Base-by-base conservation (phyloP, 2,329 filamentous ascomycete genomes). In the Stemphylium lycopersici region DNA sequence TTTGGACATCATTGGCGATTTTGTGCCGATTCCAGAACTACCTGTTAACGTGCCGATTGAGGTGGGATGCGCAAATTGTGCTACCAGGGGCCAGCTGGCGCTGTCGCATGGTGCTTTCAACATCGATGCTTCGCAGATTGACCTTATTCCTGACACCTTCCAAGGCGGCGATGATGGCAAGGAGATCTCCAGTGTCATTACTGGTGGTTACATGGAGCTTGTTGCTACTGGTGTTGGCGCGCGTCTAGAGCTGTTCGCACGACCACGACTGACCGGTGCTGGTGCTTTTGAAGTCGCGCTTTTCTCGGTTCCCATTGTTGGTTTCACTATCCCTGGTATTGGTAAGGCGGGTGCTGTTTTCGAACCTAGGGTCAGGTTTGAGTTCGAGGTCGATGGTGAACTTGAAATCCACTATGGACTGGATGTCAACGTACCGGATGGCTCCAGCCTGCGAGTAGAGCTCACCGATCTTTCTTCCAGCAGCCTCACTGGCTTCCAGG, bases 31-130 rank as follows among this genome's bases (percentile, higher is more conserved):
- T 6, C 67, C 68, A 10, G 50, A 61, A 24, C 29, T 67, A 2
- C 70, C 71, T 1, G 37, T 72, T 29, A 16, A 16, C 10, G 12
- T 49, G 5, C 51, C 51, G 4, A 54, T 54, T 32, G 69, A 68
- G 13, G 49, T 76, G n/a, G 68, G 68, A 11, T 77, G 74, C 61
- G 74, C 72, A 54, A 70, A 71, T 22, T 77, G 74, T 55, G 65
- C 68, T 6, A 68, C 70, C 2, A 62, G 54, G 6, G 74, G 74
- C 5, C 63, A 57, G 16, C 45, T 77, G 11, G 56, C 66, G 2
- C 67, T 77, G 7, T 67, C 68, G 1, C 63, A 72, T 31, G 72
- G 72, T 29, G 56, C 62, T 12, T 67, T 72, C 57, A 57, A 66
- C 7, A 64, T 73, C 47, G 62, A 71, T 29, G 47, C 58, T 18